Evolutionary conservation across 306 rosid genomes (phyloP), one percentile per base, ranked within the genome.

Genomic region (Cucurbita ficifolia): DNA sequence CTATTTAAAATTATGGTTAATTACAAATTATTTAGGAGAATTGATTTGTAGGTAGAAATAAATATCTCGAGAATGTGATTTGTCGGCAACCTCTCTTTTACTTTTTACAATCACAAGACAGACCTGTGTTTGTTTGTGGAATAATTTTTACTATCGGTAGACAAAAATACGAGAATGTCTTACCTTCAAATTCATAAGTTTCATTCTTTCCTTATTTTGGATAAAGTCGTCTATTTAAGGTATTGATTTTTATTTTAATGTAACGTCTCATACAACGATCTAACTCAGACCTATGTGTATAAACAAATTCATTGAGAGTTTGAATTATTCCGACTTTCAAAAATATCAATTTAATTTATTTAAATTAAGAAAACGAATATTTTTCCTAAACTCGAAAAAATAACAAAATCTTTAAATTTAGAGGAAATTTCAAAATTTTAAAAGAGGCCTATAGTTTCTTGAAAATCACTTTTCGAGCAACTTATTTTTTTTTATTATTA

Each of bases 301-400:
- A 57, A 57, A 57, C 33, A 8, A 57, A 57, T 0, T 1, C 2
- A 9, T 24, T 2, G 8, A 55, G 12, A 55, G 35, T 50, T 50
- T 50, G 19, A 53, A 57, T 57, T 5, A 36, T 24, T 0, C 17
- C 17, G 3, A 21, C 2, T 2, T 55, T 55, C 7, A 5, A 9
- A 10, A 55, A 55, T 0, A 3, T 1, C 10, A 4, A 1, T 4
- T 5, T 7, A 29, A n/a, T 58, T 13, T 29, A 24, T 7, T 9
- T 7, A 36, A 16, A 61, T 1, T 35, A 16, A 35, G 4, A 38
- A 6, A 0, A 1, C 0, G 0, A 8, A 0, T 33, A 5, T 0
- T 35, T 14, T 33, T 14, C 14, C 22, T 21, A 22, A 45, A 2
- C 1, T 21, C 2, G 22, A 1, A 56, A 22, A 54, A 19, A 54